phyloP scores from a whole-genome alignment of 768 basidiomycete genomes.

The Amyloporia xantha region DNA sequence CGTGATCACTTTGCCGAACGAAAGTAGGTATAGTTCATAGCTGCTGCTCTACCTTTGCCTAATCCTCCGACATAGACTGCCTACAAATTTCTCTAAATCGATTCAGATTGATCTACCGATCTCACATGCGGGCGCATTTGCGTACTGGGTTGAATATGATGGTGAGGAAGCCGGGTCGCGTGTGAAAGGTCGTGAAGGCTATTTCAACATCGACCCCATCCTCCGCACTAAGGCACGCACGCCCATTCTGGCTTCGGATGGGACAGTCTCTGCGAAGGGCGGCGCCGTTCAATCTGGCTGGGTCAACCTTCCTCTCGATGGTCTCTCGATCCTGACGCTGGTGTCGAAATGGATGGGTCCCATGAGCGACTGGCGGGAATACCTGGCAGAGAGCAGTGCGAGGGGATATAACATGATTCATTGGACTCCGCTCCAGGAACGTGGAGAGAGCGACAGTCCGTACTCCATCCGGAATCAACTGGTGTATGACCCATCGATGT shows the following conservation, averaged over 20 bases:
- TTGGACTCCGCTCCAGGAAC: constrained; percentile 90
- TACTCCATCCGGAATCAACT: constrained; percentile 91
- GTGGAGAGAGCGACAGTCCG: constrained; percentile 85
- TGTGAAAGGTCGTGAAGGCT: constrained; percentile 79
- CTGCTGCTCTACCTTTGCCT: background rate
- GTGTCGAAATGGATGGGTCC: constrained; percentile 99
- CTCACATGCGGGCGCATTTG: constrained; percentile 93
- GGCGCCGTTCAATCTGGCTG: constrained; percentile 41
- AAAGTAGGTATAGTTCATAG: constrained; percentile 44
- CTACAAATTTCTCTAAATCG: constrained; percentile 81
- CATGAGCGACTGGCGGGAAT: constrained; percentile 64
- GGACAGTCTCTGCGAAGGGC: constrained; percentile 45
- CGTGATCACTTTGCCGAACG: constrained; percentile 70
- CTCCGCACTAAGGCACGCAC: constrained; percentile 70
- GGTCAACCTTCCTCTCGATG: constrained; percentile 78
- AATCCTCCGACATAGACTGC: constrained; percentile 45
- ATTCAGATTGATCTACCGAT: constrained; percentile 94
- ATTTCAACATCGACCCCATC: constrained; percentile 94
- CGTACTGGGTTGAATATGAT: constrained; percentile 93
- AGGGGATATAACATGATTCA: constrained; percentile 98
- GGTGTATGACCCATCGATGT: constrained; percentile 73
- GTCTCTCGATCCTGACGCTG: constrained; percentile 80
- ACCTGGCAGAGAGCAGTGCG: constrained; percentile 78
- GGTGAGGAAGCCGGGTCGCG: constrained; percentile 50
- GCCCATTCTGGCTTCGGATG: constrained; percentile 57